phyloP scores from a whole-genome alignment of 2,329 filamentous ascomycete species.

The Colletotrichum gigasporum region DNA sequence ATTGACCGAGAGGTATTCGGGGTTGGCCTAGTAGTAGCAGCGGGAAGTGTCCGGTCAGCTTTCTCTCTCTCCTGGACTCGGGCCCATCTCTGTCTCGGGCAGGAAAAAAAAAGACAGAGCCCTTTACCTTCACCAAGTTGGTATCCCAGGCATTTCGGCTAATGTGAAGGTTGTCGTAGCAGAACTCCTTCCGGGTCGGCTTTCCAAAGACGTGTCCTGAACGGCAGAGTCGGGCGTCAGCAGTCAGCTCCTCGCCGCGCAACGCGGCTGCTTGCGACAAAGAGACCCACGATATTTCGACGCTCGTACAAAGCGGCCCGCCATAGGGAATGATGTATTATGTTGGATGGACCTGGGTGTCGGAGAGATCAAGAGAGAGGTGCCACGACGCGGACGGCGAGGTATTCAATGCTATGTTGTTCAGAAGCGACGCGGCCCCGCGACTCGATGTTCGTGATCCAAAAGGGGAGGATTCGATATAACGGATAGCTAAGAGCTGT shows the following conservation, averaged over 20 bases:
- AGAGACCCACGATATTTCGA: slow-evolving; percentile 72
- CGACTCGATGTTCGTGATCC: slow-evolving; percentile 24
- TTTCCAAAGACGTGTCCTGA: slow-evolving; percentile 98
- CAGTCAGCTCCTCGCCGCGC: slow-evolving; percentile 37
- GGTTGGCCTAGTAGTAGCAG: slow-evolving; percentile 78
- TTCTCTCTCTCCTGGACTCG: neutral
- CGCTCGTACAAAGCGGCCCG: slow-evolving; percentile 73
- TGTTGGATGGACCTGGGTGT: neutral
- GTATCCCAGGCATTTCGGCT: slow-evolving; percentile 99
- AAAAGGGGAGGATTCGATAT: slow-evolving; percentile 30
- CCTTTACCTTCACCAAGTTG: slow-evolving; percentile 90
- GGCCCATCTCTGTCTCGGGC: slow-evolving; percentile 17
- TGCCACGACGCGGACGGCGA: slow-evolving; percentile 13
- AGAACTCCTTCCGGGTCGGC: slow-evolving; percentile 94
- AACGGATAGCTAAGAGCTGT: slow-evolving; percentile 22
- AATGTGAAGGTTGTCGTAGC: slow-evolving; percentile 97
- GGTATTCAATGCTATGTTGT: slow-evolving; percentile 22
- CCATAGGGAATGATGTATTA: slow-evolving; percentile 52
- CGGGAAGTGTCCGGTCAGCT: slow-evolving; percentile 5
- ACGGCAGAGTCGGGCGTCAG: slow-evolving; percentile 25
- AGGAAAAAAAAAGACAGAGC: neutral
- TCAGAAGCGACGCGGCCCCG: slow-evolving; percentile 19
- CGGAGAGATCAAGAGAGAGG: neutral
- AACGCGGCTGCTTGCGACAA: slow-evolving; percentile 37
- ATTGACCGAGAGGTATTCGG: slow-evolving; percentile 95